A percentile compares a stretch with the other conserved stretches of the same genome.
Conservation (phyloP, 2,329 filamentous ascomycete species). For the Aureobasidium sp. region DNA sequence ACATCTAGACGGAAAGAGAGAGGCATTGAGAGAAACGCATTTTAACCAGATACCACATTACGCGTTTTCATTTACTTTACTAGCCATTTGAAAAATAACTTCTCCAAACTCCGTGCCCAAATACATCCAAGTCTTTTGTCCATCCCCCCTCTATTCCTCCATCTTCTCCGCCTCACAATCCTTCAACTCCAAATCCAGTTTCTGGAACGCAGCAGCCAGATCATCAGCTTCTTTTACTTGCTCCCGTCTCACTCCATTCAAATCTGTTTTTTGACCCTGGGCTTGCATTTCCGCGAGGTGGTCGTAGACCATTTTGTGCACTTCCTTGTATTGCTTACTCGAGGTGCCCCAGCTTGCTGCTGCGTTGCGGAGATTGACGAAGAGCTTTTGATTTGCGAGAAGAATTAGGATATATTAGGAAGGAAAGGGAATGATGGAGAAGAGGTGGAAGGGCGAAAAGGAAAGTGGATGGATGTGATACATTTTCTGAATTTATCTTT, state of each 20-base stretch:
- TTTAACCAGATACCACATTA: neutral
- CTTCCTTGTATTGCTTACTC: conserved; percentile 26
- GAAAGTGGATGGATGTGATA: neutral
- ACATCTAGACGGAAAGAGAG: neutral
- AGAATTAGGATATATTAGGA: neutral
- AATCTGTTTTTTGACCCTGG: conserved; percentile 22
- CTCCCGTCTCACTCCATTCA: conserved; percentile 16
- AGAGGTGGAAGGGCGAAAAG: neutral
- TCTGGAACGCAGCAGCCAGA: conserved; percentile 1
- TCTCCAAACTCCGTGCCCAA: neutral
- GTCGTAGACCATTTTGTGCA: conserved; percentile 27
- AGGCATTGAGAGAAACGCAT: neutral
- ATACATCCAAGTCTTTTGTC: too few relatives aligned
- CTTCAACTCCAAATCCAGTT: conserved; percentile 11
- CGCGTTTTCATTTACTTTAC: neutral
- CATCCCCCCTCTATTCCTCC: neutral
- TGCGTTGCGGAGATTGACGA: conserved; percentile 31
- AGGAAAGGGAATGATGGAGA: neutral
- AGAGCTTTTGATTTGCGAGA: conserved; percentile 23
- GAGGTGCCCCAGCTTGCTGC: conserved; percentile 30
- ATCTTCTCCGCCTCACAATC: neutral
- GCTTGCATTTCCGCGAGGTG: conserved; percentile 27
- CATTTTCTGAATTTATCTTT: conserved; percentile 5
- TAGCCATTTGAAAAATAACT: neutral
- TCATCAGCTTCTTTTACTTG: neutral